Evolutionary conservation across 805 yeast species (phyloP), one percentile per base, ranked within the genome.

Genomic region (Torulaspora quercuum): DNA sequence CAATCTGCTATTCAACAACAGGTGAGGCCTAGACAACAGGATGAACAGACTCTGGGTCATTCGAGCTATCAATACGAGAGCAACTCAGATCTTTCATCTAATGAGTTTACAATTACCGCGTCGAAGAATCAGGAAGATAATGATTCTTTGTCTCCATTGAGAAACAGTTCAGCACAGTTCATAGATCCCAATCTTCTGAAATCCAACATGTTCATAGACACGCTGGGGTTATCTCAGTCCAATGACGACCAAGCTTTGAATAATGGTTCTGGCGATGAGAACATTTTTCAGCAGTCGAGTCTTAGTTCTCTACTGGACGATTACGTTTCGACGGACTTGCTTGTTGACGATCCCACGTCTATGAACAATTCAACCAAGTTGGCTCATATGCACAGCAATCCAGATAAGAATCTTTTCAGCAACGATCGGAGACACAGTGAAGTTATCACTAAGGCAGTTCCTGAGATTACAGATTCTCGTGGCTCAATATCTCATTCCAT

Each of bases 401-500:
- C 12, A 15, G 35, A 23, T 14, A 14, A 14, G 6, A 13, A 23
- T 6, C 17, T 20, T 13, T 25, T 40, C 15, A 25, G 33, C 12
- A 29, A 20, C 17, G 40, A 46, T 16, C 35, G 58, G 39, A 46
- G 61, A 29, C 48, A 42, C 20, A 50, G 55, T 35, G 53, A 48
- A 11, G 50, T 50, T 5, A 36, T 51, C 7, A 32, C 47, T 3
- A 35, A 33, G n/a, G 29, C 48, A 7, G 27, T 42, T 13, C 48
- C 49, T 16, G 34, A 33, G 12, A 20, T 41, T 9, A 30, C 48
- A 1, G 37, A 42, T 20, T 33, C 47, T 1, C 42, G 61, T 14
- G 49, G 49, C n/a, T 55, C 62, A 7, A 57, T 58, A 13, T 58
- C 63, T 10, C 52, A 55, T 25, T 37, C 45, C 13, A 37, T 52